phyloP scores from a whole-genome alignment of 257 asterid genomes.

The Gentiana dahurica region DNA sequence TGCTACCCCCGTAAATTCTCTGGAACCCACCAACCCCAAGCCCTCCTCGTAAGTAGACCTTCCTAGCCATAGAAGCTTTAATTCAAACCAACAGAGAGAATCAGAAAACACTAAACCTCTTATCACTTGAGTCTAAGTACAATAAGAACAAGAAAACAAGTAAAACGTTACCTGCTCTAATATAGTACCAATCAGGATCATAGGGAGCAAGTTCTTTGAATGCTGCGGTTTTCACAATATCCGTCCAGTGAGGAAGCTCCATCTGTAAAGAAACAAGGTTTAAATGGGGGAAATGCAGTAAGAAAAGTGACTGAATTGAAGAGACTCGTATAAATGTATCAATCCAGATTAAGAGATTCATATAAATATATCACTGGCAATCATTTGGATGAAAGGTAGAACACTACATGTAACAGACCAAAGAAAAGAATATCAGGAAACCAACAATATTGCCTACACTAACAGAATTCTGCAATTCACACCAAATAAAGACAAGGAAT shows the following conservation, averaged over 20 bases:
- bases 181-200: constrained; percentile 93
- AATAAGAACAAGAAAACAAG: no score
- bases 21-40: constrained; percentile 80
- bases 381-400: no score
- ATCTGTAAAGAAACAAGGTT: constrained; percentile 23
- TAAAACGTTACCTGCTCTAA: constrained; percentile 61
- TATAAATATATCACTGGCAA: no score
- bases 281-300: not conserved
- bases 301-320: not conserved
- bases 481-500: no score
- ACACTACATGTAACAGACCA: no score
- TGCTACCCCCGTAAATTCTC: constrained; percentile 94
- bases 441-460: no score
- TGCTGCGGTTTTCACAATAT: constrained; percentile 78
- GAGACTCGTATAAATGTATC: no score
- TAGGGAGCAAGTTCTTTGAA: constrained; percentile 89
- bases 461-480: no score
- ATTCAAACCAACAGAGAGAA: constrained; percentile 1
- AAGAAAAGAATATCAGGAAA: no score
- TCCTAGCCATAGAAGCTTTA: constrained; percentile 94
- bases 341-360: no score
- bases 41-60: constrained; percentile 82
- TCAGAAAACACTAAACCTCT: not conserved
- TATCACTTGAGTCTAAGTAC: not conserved
- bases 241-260: constrained; percentile 96